Base-by-base conservation (phyloP, 1,284 basidiomycete genomes). In the Heterobasidion occidentale region DNA sequence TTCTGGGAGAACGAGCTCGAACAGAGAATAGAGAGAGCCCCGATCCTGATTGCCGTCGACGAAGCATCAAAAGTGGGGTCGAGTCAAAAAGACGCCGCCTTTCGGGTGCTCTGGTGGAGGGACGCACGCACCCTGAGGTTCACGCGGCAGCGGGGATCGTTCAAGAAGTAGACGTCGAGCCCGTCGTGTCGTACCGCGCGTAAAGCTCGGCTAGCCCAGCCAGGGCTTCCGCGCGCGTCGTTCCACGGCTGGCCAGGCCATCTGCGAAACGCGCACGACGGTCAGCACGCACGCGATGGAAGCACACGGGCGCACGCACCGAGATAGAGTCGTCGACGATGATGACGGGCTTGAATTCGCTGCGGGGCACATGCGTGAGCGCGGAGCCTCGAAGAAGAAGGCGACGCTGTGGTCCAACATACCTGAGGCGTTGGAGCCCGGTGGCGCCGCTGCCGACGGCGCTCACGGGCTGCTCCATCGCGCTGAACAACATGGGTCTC, bases 241-340 rank as follows among this genome's bases (percentile, higher is more conserved):
- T 55, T 56, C 76, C 74, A 78, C n/a, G 71, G 63, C 33, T 58
- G 61, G 20, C 71, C 72, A n/a, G 42, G 70, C 71, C 74, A 76
- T 76, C 71, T 74, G 51, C 14, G 8, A 0, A 5, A 7, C 12
- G n/a, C n/a, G 11, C 36, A 36, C 38, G 17, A 52, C 6, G 7
- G 17, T 44, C 11, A 9, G 12, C 19, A 12, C 12, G 36, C 8
- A 8, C 9, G 9, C n/a, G 14, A 9, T 20, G 27, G 15, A 44
- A 12, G 9, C 35, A 35, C 36, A 2, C 42, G 11, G 42, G 36
- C 36, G 19, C 35, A 44, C 71, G 52, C 47, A 74, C 75, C 7
- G 77, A 78, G 55, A 70, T 62, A 0, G 77, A 79, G 59, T 77
- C 76, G 54, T 78, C 76, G n/a, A 78, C 61, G 38, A 75, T 58